phyloP scores from a whole-genome alignment of 2,329 filamentous ascomycete species.

The Pseudocercospora crystallina region DNA sequence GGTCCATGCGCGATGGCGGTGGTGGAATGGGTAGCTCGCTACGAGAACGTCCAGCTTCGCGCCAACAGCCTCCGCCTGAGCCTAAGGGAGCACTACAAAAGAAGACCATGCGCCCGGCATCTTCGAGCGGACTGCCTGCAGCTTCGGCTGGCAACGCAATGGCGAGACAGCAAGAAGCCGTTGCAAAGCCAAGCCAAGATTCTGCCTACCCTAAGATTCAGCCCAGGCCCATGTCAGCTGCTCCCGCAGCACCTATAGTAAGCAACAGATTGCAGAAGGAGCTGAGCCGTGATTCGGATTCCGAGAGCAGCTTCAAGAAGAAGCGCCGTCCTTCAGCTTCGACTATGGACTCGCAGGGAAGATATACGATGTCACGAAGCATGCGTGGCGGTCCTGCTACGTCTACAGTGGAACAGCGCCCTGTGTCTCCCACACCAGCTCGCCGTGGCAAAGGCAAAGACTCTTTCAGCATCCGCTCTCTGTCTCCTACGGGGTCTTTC shows the following conservation, averaged over 20 bases:
- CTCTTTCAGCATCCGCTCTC: slow-evolving; percentile 63
- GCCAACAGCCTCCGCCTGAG: slow-evolving; percentile 21
- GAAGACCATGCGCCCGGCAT: slow-evolving; percentile 23
- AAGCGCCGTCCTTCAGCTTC: slow-evolving; percentile 40
- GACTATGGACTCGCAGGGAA: slow-evolving; percentile 42
- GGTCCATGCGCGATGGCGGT: slow-evolving; percentile 41
- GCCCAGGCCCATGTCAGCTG: slow-evolving; percentile 4
- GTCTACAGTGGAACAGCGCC: slow-evolving; percentile 36
- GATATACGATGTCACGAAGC: slow-evolving; percentile 66
- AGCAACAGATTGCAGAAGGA: slow-evolving; percentile 29
- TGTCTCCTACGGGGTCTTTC: slow-evolving; percentile 64
- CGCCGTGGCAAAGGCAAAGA: slow-evolving; percentile 23
- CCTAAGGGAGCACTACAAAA: slow-evolving; percentile 11
- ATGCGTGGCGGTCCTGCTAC: slow-evolving; percentile 60
- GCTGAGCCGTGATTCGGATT: slow-evolving; percentile 45
- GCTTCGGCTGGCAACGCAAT: slow-evolving; percentile 23
- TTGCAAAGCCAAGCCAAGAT: slow-evolving; percentile 5
- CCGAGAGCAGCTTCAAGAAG: slow-evolving; percentile 75
- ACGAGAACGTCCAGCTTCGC: slow-evolving; percentile 24
- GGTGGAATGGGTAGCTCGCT: slow-evolving; percentile 30
- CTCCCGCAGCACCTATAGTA: slow-evolving; percentile 14
- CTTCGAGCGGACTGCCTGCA: slow-evolving; percentile 15
- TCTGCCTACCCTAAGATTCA: slow-evolving; percentile 7
- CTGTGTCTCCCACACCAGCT: slow-evolving; percentile 41
- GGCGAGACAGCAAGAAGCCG: slow-evolving; percentile 1